Evolutionary conservation across 1,139 yeast species (phyloP).

Genomic region (Suhomyces atakaporum): DNA sequence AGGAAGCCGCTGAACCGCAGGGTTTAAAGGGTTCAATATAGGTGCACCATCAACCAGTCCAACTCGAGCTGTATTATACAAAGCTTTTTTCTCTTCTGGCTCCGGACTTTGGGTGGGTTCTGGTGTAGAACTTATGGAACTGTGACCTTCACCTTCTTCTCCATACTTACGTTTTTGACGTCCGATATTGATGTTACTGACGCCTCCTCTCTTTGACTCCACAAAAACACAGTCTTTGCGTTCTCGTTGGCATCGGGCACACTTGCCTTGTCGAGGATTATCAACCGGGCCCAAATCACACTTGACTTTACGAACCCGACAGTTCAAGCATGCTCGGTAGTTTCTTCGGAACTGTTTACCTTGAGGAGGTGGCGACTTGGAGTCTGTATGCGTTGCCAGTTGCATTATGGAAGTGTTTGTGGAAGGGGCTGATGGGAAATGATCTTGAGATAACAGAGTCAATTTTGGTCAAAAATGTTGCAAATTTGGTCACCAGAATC

Average conservation of each 20-base stretch:
- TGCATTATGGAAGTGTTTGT: no score
- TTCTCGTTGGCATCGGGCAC: conserved; percentile 82
- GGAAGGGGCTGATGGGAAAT: no score
- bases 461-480: not conserved
- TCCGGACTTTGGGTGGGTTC: conserved; percentile 10
- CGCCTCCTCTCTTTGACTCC: conserved; percentile 61
- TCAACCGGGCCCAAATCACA: conserved; percentile 82
- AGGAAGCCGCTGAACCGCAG: conserved; percentile 7
- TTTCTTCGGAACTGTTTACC: conserved; percentile 51
- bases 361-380: not conserved
- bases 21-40: not conserved
- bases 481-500: not conserved
- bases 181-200: conserved; percentile 47
- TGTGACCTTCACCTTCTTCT: conserved; percentile 7
- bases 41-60: not conserved
- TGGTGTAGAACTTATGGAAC: conserved; percentile 7
- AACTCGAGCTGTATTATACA: not conserved
- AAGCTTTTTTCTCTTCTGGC: conserved; percentile 2
- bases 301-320: conserved; percentile 78
- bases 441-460: not conserved
- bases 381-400: not conserved
- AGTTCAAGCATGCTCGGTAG: conserved; percentile 81
- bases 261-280: conserved; percentile 76
- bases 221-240: conserved; percentile 79
- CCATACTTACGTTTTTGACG: conserved; percentile 28